Percentiles rank a stretch among this genome's conserved stretches.
Conservation (phyloP, 192 early-diverging fungal species). For the Gaertneriomyces semiglobifer region DNA sequence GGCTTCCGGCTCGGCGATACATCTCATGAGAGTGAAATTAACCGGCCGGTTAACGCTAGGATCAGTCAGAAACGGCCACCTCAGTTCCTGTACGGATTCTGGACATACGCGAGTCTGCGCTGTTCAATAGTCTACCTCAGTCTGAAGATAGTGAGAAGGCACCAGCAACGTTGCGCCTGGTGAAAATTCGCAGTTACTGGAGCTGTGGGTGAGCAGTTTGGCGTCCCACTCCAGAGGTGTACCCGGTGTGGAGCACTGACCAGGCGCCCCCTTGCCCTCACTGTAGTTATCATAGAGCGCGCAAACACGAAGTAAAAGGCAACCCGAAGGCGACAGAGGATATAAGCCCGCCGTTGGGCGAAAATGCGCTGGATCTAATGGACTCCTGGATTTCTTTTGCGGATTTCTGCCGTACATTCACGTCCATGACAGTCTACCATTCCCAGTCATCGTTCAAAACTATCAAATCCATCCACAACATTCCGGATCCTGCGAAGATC, state of each 20-base stretch:
- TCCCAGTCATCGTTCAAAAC: constrained; percentile 44
- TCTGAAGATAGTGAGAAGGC: too few relatives aligned
- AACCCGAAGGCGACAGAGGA: constrained; percentile 28
- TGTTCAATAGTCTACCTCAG: not conserved
- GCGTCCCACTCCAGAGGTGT: too few relatives aligned
- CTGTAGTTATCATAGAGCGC: constrained; percentile 2
- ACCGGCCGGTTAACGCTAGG: not conserved
- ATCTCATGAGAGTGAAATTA: not conserved
- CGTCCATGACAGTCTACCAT: constrained; percentile 41
- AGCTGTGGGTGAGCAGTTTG: constrained; percentile 32
- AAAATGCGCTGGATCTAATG: constrained; percentile 29
- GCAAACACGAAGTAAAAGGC: constrained; percentile 25
- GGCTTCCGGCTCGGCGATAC: not conserved
- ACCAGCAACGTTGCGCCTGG: constrained; percentile 13
- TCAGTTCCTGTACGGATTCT: constrained; percentile 29
- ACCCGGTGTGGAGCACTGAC: too few relatives aligned
- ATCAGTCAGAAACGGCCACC: not conserved
- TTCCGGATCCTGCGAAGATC: constrained; percentile 47
- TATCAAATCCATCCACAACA: constrained; percentile 36
- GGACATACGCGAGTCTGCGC: constrained; percentile 29
- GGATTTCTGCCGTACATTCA: constrained; percentile 39
- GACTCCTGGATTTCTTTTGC: constrained; percentile 34
- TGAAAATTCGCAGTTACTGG: constrained; percentile 34
- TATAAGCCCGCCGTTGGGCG: not conserved
- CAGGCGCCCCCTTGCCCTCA: not conserved